Conservation (phyloP, 2,329 filamentous ascomycete species). For the Paecilomyces fulvus region DNA sequence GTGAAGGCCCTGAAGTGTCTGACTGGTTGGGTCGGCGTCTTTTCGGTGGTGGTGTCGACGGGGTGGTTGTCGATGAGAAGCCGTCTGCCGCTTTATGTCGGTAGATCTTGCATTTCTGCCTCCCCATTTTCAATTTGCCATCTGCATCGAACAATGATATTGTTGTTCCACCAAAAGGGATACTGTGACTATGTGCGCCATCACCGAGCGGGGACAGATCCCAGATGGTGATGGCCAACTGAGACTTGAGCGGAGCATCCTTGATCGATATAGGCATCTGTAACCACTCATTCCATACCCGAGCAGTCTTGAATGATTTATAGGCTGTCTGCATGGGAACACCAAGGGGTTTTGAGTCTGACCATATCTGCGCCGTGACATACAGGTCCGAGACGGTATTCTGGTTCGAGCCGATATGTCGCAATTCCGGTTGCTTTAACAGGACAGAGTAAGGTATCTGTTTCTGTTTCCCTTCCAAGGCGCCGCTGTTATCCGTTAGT, state of each 20-base stretch:
- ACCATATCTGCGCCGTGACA: slow-evolving; percentile 87
- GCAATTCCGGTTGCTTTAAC: slow-evolving; percentile 67
- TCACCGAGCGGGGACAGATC: slow-evolving; percentile 74
- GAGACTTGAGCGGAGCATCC: slow-evolving; percentile 69
- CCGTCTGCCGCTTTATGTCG: slow-evolving; percentile 78
- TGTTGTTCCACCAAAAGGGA: slow-evolving; percentile 92
- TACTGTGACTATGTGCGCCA: slow-evolving; percentile 63
- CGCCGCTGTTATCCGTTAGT: slow-evolving; percentile 45
- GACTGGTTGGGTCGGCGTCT: slow-evolving; percentile 43
- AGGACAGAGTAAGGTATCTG: slow-evolving; percentile 69
- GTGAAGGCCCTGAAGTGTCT: slow-evolving; percentile 42
- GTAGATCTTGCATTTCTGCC: slow-evolving; percentile 84
- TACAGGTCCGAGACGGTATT: slow-evolving; percentile 82
- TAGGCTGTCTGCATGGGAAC: slow-evolving; percentile 89
- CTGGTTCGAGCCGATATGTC: slow-evolving; percentile 79
- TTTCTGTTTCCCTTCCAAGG: slow-evolving; percentile 69
- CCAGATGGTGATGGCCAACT: slow-evolving; percentile 90
- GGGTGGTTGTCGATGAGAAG: slow-evolving; percentile 69
- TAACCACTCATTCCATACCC: slow-evolving; percentile 93
- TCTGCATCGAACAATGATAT: slow-evolving; percentile 86
- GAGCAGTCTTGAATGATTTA: slow-evolving; percentile 68
- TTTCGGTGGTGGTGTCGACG: slow-evolving; percentile 54
- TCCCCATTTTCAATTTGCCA: slow-evolving; percentile 81
- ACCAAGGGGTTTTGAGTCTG: slow-evolving; percentile 88
- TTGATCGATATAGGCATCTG: slow-evolving; percentile 77